Percentiles rank a stretch among this genome's conserved stretches.
Evolutionary conservation across 805 yeast genomes (phyloP).

Genomic region (Jamesozyma gamospora): DNA sequence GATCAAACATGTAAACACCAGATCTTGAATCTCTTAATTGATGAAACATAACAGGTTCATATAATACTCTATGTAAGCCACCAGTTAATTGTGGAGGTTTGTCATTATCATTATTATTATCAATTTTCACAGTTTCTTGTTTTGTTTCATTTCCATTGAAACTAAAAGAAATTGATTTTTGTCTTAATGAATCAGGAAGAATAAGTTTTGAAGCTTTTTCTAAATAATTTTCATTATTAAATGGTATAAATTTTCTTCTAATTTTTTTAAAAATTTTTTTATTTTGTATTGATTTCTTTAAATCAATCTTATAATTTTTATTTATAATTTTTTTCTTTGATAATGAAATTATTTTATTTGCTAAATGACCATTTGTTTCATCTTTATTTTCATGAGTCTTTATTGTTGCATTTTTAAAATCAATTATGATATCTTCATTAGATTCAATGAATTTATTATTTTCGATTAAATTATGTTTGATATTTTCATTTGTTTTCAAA

Average conservation of each 20-base stretch:
- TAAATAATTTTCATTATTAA: background rate
- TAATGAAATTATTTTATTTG: too few species aligned
- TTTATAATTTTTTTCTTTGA: too few species aligned
- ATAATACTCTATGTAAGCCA: slow-evolving; percentile 59
- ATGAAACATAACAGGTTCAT: slow-evolving; percentile 68
- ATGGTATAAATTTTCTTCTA: background rate
- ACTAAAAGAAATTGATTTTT: slow-evolving; percentile 2
- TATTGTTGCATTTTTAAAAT: background rate
- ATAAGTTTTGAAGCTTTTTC: background rate
- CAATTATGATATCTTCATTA: background rate
- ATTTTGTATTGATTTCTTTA: background rate
- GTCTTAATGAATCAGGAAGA: background rate
- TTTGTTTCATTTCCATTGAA: slow-evolving; percentile 4
- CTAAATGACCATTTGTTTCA: background rate
- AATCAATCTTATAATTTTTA: too few species aligned
- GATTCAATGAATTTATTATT: background rate
- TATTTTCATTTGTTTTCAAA: too few species aligned
- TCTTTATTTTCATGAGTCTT: background rate
- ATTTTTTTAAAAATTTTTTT: too few species aligned
- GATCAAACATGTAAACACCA: slow-evolving; percentile 57
- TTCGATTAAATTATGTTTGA: too few species aligned
- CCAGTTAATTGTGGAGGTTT: slow-evolving; percentile 50
- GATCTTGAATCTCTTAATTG: slow-evolving; percentile 71
- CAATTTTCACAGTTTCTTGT: slow-evolving; percentile 9
- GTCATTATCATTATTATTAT: background rate